Base-by-base conservation (phyloP, 2,329 filamentous ascomycete species). In the Amphichorda felina region DNA sequence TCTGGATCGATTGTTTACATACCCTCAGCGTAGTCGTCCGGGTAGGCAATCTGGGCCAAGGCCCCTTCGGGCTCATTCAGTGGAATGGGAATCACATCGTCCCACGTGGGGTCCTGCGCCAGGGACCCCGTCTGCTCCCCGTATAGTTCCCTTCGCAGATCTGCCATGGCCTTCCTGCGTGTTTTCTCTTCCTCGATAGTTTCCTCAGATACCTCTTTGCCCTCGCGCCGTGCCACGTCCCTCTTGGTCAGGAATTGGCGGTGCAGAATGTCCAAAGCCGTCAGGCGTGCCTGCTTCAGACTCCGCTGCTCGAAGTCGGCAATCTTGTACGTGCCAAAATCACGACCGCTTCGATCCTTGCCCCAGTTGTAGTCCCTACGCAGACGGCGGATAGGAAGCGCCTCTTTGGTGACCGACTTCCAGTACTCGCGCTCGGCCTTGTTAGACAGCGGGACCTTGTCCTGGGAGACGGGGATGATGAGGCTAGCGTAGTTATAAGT, bases 41-140 rank as follows among this genome's bases (percentile, higher is more conserved):
- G 75, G 59, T 98, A 98, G 39, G 88, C 80, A 57, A 98, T 98
- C 40, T 80, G 76, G n/a, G 89, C 89, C 39, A 98, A 73, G 19
- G 89, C 86, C 46, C 80, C 70, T 46, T 78, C 81, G 40, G 86
- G 83, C 60, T 95, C 88, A 51, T 86, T 72, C 48, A 91, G 79
- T 4, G 83, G 78, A 38, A 96, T 81, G 15, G 88, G 88, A 35
- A 75, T 66, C 35, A 95, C 70, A 60, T 93, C 86, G 45, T 84
- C 77, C 89, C 87, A 96, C 42, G 68, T 70, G 2, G 84, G 78
- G 55, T 88, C 78, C 41, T 70, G 65, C 35, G 72, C 67, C 30
- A 62, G 44, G 48, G 59, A 43, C 8, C 64, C 65, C 33, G 54
- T 56, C 38, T 58, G 63, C 39, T 62, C 52, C 11, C 71, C 70